Evolutionary conservation across 1,284 basidiomycete genomes (phyloP), one percentile per base, ranked within the genome.

Genomic region (Porodaedalea pini): DNA sequence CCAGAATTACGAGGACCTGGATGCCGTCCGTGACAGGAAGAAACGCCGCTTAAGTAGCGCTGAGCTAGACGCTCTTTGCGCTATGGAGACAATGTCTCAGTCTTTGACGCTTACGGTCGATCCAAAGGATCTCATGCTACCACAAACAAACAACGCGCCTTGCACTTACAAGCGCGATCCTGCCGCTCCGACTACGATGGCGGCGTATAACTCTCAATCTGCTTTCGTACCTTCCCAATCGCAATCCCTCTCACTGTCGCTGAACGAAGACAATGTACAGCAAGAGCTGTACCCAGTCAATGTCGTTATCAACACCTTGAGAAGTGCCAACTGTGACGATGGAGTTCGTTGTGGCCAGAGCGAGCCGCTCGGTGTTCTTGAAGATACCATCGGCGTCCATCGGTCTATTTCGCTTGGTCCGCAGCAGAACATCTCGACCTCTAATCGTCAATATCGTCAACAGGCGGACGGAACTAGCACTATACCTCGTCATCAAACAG

Each of bases 201-300:
- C 37, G 2, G 49, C 17, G 6, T 5, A 21, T 13, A 10, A 19
- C 43, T 19, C 29, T 15, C 29, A 49, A 40, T 15, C 49, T 10
- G 32, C 21, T 17, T 19, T 34, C 13, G 13, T 49, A 45, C 54
- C 23, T 57, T 48, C 48, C 40, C 47, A 59, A 49, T 51, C 54
- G 43, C 59, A 48, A 56, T 59, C 37, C 44, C 44, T 34, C 41
- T 54, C 40, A 71, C 69, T 43, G 60, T 75, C 31, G 63, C 61
- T 39, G 50, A 60, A n/a, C 58, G 25, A 54, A 48, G 25, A 53
- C 61, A 57, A 61, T 41, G 49, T 59, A 55, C 48, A 23, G 15
- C 45, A 31, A 17, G 29, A 47, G 2, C 8, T 8, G 15, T n/a
- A 3, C n/a, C 13, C n/a, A 8, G 10, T 29, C 11, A 47, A 47